phyloP scores from a whole-genome alignment of 2,329 filamentous ascomycete genomes.

The Trichophyton benhamiae region DNA sequence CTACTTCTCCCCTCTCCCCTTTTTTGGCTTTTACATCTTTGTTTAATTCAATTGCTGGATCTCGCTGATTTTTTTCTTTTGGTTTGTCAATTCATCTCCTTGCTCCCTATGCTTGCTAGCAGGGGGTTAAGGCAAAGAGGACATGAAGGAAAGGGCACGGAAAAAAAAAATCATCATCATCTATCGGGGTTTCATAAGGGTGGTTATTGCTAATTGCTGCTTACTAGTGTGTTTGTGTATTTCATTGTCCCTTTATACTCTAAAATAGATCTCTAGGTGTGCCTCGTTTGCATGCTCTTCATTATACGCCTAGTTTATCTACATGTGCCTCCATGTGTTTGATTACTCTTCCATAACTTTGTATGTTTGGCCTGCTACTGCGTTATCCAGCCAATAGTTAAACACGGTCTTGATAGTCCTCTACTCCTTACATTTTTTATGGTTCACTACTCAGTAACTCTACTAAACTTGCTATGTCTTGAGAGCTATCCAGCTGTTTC shows the following conservation, averaged over 20 bases:
- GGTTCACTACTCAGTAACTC: neutral
- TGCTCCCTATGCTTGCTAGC: neutral
- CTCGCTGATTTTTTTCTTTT: neutral
- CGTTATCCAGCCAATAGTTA: neutral
- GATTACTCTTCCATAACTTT: neutral
- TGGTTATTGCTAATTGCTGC: neutral
- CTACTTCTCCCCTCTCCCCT: neutral
- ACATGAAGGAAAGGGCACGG: neutral
- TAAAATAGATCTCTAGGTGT: slow-evolving; percentile 2
- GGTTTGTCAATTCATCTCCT: neutral
- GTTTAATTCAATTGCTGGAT: slow-evolving; percentile 1
- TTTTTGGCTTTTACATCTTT: neutral
- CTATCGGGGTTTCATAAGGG: neutral
- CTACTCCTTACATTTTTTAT: neutral
- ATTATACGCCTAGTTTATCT: neutral
- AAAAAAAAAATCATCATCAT: neutral
- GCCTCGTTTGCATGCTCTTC: neutral
- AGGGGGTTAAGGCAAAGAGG: neutral
- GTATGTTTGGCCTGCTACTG: neutral
- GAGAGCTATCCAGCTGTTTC: neutral
- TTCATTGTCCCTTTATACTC: neutral
- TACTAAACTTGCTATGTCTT: neutral
- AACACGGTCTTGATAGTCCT: neutral
- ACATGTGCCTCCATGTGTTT: neutral
- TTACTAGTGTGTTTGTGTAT: neutral